phyloP scores from a whole-genome alignment of 2,329 filamentous ascomycete genomes.

The Hirsutella rhossiliensis region DNA sequence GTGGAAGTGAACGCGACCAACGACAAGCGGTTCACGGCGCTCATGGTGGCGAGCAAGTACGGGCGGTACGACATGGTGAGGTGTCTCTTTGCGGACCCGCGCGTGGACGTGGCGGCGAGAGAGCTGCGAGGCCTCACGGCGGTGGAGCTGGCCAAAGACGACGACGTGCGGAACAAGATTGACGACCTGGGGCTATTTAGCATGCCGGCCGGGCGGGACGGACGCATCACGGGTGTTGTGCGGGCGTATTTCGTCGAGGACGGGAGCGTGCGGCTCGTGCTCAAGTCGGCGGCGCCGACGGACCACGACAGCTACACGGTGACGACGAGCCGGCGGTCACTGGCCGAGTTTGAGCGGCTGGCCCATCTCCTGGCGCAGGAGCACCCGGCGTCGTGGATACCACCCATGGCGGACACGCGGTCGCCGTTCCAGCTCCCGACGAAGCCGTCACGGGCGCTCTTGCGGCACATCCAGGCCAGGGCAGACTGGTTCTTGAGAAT shows the following conservation, averaged over 20 bases:
- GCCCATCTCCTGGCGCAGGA: constrained; percentile 74
- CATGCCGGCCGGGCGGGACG: constrained; percentile 57
- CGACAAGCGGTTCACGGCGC: constrained; percentile 83
- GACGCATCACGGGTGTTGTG: constrained; percentile 83
- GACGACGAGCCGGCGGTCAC: constrained; percentile 80
- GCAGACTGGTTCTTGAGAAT: constrained; percentile 83
- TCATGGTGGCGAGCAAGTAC: constrained; percentile 99
- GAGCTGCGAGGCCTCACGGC: constrained; percentile 84
- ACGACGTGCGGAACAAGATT: constrained; percentile 91
- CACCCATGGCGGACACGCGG: constrained; percentile 61
- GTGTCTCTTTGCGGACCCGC: constrained; percentile 72
- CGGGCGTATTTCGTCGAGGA: constrained; percentile 96
- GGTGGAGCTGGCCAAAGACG: constrained; percentile 93
- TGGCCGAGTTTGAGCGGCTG: constrained; percentile 84
- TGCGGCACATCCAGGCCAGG: constrained; percentile 77
- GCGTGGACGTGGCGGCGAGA: constrained; percentile 74
- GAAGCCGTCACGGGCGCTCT: constrained; percentile 73
- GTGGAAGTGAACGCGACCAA: constrained; percentile 95
- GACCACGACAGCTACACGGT: constrained; percentile 76
- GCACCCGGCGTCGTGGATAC: constrained; percentile 92
- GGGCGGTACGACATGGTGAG: constrained; percentile 89
- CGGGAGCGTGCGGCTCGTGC: constrained; percentile 78
- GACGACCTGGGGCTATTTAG: constrained; percentile 86
- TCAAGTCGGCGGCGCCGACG: constrained; percentile 89
- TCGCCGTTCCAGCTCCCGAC: constrained; percentile 90